Conservation (phyloP, 345 rosid species). For the Euphorbia lathyris region DNA sequence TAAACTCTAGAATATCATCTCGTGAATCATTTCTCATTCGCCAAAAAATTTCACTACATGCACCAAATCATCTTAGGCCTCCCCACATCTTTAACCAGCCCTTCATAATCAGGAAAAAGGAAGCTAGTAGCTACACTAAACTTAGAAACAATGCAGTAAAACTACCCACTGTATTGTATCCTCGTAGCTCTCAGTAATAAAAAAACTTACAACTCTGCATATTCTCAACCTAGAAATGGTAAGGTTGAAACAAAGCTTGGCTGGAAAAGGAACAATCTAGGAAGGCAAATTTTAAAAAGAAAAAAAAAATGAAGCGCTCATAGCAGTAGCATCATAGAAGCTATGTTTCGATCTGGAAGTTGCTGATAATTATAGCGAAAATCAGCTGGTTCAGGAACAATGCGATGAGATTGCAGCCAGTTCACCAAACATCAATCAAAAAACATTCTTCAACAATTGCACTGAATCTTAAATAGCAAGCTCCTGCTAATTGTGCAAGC, state of each 20-base stretch:
- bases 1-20: not conserved
- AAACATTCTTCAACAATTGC: not conserved
- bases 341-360: not conserved
- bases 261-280: not conserved
- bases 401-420: not conserved
- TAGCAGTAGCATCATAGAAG: not conserved
- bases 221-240: too few relatives aligned
- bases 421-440: not conserved
- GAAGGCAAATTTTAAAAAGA: too few relatives aligned
- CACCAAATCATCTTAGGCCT: not conserved
- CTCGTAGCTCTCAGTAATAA: too few relatives aligned
- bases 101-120: too few relatives aligned
- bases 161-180: too few relatives aligned
- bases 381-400: not conserved
- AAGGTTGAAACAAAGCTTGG: not conserved
- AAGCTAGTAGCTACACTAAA: not conserved
- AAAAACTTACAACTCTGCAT: too few relatives aligned
- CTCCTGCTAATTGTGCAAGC: not conserved
- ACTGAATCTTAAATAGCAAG: not conserved
- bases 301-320: not conserved
- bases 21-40: not conserved
- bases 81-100: too few relatives aligned
- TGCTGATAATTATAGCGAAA: not conserved
- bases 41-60: not conserved
- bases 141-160: not conserved